A percentile compares a stretch with the other conserved stretches of the same genome.
Evolutionary conservation across 345 rosid species (phyloP).

Genomic region (Hirschfeldia incana): DNA sequence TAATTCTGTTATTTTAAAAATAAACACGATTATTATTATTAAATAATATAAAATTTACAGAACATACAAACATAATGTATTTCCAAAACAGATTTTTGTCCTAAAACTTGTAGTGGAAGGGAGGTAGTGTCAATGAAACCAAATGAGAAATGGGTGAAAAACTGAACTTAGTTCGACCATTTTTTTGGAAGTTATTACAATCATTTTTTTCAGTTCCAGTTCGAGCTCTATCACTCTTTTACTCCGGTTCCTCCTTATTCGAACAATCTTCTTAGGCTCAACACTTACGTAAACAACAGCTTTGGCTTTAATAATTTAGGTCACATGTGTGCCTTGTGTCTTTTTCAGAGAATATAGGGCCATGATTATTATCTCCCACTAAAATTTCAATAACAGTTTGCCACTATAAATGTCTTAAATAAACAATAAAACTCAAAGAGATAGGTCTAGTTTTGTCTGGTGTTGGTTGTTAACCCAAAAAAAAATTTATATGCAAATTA

Average conservation of each 20-base stretch:
- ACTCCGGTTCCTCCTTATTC: neutral
- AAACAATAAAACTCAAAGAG: neutral
- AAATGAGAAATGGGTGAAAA: neutral
- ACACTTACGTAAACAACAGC: neutral
- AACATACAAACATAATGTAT: too few species aligned
- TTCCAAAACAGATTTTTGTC: too few species aligned
- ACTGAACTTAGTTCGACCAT: neutral
- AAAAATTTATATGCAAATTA: neutral
- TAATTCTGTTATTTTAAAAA: too few species aligned
- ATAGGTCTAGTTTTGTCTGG: neutral
- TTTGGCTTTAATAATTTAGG: neutral
- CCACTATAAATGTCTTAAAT: neutral
- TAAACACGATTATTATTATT: too few species aligned
- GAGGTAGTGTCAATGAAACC: neutral
- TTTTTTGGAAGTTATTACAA: neutral
- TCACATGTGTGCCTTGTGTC: neutral
- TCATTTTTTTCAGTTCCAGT: neutral
- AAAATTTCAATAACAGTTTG: neutral
- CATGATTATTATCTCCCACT: neutral
- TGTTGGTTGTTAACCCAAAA: neutral
- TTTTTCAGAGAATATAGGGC: neutral
- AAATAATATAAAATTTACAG: too few species aligned
- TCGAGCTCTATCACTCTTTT: neutral
- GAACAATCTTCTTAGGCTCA: neutral
- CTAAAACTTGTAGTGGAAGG: too few species aligned